Base-by-base conservation (phyloP, 2,329 filamentous ascomycete species). In the Aspergillus sp. region DNA sequence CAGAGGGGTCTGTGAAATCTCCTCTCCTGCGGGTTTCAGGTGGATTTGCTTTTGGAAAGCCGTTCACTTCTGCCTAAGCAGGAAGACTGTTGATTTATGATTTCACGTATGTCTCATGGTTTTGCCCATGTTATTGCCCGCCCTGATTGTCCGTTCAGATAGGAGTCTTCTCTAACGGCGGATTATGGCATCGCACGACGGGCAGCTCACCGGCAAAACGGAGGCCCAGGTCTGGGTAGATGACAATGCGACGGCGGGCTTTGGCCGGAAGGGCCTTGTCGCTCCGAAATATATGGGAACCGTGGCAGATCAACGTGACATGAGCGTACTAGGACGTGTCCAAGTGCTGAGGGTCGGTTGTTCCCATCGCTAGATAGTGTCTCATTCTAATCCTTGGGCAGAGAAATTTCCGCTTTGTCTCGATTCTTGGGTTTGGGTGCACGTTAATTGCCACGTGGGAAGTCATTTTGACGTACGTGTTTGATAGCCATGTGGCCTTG, bases 371-470 rank as follows among this genome's bases (percentile, higher is more conserved):
- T 4, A 11, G 10, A 19, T 3, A 49, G 25, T n/a, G n/a, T 29
- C 25, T 29, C 25, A 14, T 32, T 23, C 16, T 25, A 42, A 16
- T 21, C 41, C 14, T 16, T 45, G n/a, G n/a, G n/a, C 47, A 77
- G 75, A 64, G 75, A 58, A 76, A 76, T 49, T 78, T 77, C 63
- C 65, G 67, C 20, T 76, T 75, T 52, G 58, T 76, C 32, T 75
- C 75, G 0, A 76, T 77, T 50, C 59, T 77, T 14, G 75, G 74
- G 11, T 78, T 78, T 55, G 71, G 67, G 14, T 74, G 71, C 44
- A 76, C 72, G 10, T 55, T 75, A 45, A 71, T 76, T 32, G 67
- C 68, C 36, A 77, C 74, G 41, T 77, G 74, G 74, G 73, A 76
- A 59, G 68, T 69, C 29, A 64, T 74, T 20, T 65, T 76, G 23